Conservation (phyloP, 2,329 filamentous ascomycete species). For the Spiromastix sp. region DNA sequence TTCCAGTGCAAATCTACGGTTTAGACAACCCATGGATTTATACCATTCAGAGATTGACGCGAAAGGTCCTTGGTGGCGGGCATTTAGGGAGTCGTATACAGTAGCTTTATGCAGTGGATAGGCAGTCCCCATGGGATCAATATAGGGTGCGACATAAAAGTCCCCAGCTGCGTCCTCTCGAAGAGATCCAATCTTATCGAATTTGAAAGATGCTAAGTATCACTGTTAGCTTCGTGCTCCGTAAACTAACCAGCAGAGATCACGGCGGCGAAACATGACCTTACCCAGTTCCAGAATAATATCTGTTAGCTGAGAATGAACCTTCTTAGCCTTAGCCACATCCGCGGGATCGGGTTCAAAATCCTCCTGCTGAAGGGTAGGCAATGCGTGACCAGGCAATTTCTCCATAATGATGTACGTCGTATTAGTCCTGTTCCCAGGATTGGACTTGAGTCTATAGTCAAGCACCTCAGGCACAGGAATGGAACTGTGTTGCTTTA, state of each 20-base stretch:
- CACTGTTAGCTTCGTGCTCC: background rate
- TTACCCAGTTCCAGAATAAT: constrained; percentile 5
- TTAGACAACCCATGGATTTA: constrained; percentile 4
- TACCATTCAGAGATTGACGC: constrained; percentile 4
- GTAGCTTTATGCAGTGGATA: constrained; percentile 3
- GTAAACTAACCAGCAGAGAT: no score
- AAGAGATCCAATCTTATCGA: constrained; percentile 4
- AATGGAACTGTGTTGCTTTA: constrained; percentile 5
- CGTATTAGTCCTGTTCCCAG: constrained; percentile 4
- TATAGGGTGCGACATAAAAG: constrained; percentile 4
- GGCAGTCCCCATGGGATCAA: constrained; percentile 2
- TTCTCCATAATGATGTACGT: constrained; percentile 5
- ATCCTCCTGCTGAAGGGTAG: constrained; percentile 2
- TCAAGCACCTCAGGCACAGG: constrained; percentile 4
- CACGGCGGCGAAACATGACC: no score
- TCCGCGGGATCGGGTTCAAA: constrained; percentile 2
- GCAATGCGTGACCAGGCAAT: constrained; percentile 2
- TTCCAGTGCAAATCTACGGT: constrained; percentile 2
- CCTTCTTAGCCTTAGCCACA: constrained; percentile 3
- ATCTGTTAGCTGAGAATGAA: constrained; percentile 5
- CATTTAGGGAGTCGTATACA: constrained; percentile 1
- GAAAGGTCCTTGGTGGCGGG: constrained; percentile 1
- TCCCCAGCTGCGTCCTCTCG: constrained; percentile 3
- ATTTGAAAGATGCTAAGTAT: constrained; percentile 3
- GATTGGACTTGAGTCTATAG: constrained; percentile 2